Evolutionary conservation across 352 stramenopile genomes (phyloP), one percentile per base, ranked within the genome.

Genomic region (Saprolegnia parasitica): DNA sequence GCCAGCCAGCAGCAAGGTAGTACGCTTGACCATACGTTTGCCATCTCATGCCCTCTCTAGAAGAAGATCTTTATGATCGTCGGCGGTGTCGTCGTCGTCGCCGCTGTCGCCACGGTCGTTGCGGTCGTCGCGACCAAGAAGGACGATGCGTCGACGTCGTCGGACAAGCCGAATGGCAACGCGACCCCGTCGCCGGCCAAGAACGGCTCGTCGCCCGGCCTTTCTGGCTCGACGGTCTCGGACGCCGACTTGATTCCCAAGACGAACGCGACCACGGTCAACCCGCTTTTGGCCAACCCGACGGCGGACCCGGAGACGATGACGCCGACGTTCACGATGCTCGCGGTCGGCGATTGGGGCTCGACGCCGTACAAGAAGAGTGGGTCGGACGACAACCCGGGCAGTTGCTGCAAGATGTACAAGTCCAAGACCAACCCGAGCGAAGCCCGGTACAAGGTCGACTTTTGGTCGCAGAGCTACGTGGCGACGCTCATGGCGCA

Each of bases 401-500:
- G 26, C 40, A 35, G 26, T 26, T 67, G 37, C 21, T 32, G 21
- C 47, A 67, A 56, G n/a, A 56, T 32, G 60, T 56, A 37, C 60
- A 67, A 67, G 3, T 56, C 52, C 5, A 39, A 50, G 32, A 57
- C 54, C 20, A 56, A 71, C 64, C 54, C 64, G 4, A n/a, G 37
- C n/a, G 21, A 73, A 73, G 6, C 11, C 18, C 40, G 40, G 58
- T 49, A 72, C 23, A 68, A 72, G 16, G n/a, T 57, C 65, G 65
- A 72, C 45, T 39, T 64, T 21, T 39, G 32, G 10, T 29, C 65
- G 21, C 24, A 70, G 16, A 56, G 65, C 55, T 68, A 76, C 35
- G 72, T 77, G 10, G 67, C 72, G 58, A 74, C 76, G 20, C 55
- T 79, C 39, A 37, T 79, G 10, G 65, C 52, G 18, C 39, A 71